These are phyloP conservation scores for Grosmannia clavigera DNA, from an alignment of 2,329 filamentous ascomycete species.

Conservation along the genomic window DNA sequence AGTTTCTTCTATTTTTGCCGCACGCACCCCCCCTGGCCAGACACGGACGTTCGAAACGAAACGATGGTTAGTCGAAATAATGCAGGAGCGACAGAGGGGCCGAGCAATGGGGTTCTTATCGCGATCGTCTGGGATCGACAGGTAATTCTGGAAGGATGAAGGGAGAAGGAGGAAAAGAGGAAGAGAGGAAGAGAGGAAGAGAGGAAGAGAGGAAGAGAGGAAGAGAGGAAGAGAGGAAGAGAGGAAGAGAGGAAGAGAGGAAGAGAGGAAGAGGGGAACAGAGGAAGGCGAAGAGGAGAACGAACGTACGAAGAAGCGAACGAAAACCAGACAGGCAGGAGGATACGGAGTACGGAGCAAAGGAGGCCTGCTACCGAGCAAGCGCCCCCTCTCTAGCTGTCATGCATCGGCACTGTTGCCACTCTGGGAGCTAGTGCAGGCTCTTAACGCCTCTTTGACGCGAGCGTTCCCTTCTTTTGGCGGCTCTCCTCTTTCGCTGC, in stretches of 20 bases:
- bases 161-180: too few relatives aligned
- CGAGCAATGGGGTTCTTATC: neutral
- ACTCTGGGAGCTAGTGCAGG: neutral
- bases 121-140: neutral
- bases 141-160: neutral
- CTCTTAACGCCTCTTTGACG: neutral
- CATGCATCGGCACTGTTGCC: neutral
- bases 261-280: too few relatives aligned
- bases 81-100: neutral
- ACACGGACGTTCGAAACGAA: neutral
- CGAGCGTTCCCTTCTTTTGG: neutral
- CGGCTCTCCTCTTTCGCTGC: neutral
- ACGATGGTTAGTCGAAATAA: slow-evolving; percentile 1
- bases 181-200: neutral
- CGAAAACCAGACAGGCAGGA: neutral
- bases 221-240: neutral
- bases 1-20: neutral
- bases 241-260: neutral
- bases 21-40: neutral
- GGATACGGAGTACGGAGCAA: too few relatives aligned
- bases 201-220: neutral
- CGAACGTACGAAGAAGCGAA: neutral
- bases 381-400: neutral
- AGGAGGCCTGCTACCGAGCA: neutral
- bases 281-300: too few relatives aligned